Conservation (phyloP, 2,329 filamentous ascomycete species). For the Fusarium humuli region DNA sequence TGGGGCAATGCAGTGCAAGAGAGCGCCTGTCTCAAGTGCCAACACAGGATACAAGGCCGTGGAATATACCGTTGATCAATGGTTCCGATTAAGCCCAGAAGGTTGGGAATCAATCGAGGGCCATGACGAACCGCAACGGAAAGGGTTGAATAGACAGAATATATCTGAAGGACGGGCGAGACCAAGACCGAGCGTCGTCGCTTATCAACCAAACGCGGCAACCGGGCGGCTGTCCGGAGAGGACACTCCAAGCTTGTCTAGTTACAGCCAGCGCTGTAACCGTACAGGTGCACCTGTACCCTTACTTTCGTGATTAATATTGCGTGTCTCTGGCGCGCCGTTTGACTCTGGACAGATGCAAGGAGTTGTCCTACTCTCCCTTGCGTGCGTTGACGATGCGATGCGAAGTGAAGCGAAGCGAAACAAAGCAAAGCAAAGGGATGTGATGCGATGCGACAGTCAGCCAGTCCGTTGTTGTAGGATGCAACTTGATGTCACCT, state of each 20-base stretch:
- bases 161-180: conserved; percentile 24
- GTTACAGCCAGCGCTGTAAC: conserved; percentile 11
- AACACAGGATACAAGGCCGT: neutral
- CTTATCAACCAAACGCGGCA: conserved; percentile 28
- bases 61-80: neutral
- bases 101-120: neutral
- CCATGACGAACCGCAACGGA: conserved; percentile 5
- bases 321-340: conserved; percentile 5
- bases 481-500: conserved; percentile 3
- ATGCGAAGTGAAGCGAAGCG: neutral
- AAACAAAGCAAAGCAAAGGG: neutral
- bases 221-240: conserved; percentile 23
- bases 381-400: neutral
- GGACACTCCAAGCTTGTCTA: conserved; percentile 13
- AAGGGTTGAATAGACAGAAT: conserved; percentile 1
- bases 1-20: neutral
- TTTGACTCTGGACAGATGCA: conserved; percentile 4
- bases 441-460: neutral
- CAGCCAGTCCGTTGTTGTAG: neutral
- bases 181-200: conserved; percentile 16
- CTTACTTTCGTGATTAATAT: neutral
- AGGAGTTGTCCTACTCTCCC: conserved; percentile 4
- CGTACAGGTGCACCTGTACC: neutral
- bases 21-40: neutral
- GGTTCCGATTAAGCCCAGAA: neutral